phyloP scores from a whole-genome alignment of 345 rosid genomes.

The Triadica sebifera region DNA sequence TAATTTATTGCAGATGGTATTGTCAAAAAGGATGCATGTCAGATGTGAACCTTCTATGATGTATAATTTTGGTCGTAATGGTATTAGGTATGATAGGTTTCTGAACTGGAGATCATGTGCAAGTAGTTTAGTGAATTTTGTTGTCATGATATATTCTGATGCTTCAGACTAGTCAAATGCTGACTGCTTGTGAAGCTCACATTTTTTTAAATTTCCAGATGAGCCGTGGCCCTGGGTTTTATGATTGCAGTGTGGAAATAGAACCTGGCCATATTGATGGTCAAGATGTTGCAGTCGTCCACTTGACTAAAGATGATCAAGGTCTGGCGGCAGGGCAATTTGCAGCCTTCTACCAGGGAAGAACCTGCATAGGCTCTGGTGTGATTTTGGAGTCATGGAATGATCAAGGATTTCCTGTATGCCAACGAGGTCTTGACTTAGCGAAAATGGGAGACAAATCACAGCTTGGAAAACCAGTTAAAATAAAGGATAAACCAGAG shows the following conservation, averaged over 20 bases:
- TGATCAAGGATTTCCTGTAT: slow-evolving; percentile 75
- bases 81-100: background rate
- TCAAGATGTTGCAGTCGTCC: slow-evolving; percentile 61
- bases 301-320: slow-evolving; percentile 73
- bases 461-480: slow-evolving; percentile 82
- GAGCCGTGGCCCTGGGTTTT: slow-evolving; percentile 86
- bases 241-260: slow-evolving; percentile 54
- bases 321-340: slow-evolving; percentile 95
- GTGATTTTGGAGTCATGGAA: slow-evolving; percentile 83
- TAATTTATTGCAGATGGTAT: background rate
- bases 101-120: background rate
- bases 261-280: slow-evolving; percentile 37
- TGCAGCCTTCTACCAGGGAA: slow-evolving; percentile 74
- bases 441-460: slow-evolving; percentile 76
- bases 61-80: background rate
- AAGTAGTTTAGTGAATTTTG: background rate
- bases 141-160: background rate
- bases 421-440: slow-evolving; percentile 69
- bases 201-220: slow-evolving; percentile 44
- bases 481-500: slow-evolving; percentile 56
- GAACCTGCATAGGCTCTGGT: slow-evolving; percentile 76
- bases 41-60: background rate
- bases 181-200: slow-evolving; percentile 1
- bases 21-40: background rate
- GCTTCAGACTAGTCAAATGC: background rate